These are phyloP conservation scores for Nymphaea colorata DNA, from an alignment of 164 flowering plant genomes.

Conservation along the genomic window DNA sequence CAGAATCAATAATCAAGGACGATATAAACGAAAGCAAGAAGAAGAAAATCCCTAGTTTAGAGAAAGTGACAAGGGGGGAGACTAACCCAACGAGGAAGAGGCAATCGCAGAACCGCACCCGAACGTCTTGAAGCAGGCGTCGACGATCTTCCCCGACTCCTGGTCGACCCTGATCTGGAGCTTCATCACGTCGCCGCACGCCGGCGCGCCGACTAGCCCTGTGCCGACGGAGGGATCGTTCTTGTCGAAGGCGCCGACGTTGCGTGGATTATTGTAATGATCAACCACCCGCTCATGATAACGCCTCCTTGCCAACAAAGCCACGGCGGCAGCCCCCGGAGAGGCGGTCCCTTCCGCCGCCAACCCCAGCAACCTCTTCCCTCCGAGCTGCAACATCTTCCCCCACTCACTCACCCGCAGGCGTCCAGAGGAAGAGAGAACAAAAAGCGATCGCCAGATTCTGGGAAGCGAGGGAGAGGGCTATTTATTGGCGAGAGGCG, in stretches of 20 bases:
- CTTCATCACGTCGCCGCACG: slow-evolving; percentile 99
- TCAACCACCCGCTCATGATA: slow-evolving; percentile 96
- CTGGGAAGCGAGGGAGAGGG: not conserved
- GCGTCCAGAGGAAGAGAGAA: not conserved
- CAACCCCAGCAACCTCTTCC: slow-evolving; percentile 20
- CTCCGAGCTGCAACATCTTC: slow-evolving; percentile 20
- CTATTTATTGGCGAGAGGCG: not conserved
- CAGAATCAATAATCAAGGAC: not conserved
- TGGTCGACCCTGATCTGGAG: slow-evolving; percentile 88
- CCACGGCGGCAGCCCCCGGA: not conserved
- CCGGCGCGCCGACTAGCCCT: slow-evolving; percentile 97
- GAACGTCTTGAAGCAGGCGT: slow-evolving; percentile 91
- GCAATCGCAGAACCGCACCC: slow-evolving; percentile 72
- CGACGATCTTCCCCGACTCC: slow-evolving; percentile 59
- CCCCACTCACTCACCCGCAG: not conserved
- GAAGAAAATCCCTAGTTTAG: not conserved
- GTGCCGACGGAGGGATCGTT: slow-evolving; percentile 87
- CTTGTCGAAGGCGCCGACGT: slow-evolving; percentile 96
- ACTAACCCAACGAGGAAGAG: slow-evolving; percentile 54
- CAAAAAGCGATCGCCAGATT: not conserved
- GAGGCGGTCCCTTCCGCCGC: not conserved
- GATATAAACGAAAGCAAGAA: not conserved
- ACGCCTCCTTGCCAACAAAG: slow-evolving; percentile 11
- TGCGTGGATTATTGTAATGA: slow-evolving; percentile 90
- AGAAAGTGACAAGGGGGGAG: not conserved